These are phyloP conservation scores for Urtica urens DNA, from an alignment of 306 rosid species.

Conservation along the genomic window DNA sequence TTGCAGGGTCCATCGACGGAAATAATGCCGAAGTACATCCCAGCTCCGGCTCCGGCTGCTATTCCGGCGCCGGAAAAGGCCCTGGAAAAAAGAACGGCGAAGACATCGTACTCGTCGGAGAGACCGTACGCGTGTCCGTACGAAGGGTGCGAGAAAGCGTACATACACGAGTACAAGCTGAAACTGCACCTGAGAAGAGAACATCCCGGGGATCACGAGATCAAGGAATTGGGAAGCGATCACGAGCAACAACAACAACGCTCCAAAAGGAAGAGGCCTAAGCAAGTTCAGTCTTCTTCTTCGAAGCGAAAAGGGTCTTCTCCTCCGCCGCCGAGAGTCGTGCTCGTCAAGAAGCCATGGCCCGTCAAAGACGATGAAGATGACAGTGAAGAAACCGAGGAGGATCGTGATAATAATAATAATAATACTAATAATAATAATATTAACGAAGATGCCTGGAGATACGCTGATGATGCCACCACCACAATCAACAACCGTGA, in stretches of 20 bases:
- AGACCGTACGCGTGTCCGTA: conserved; percentile 90
- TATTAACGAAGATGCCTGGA: conserved; percentile 93
- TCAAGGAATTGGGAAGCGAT: conserved; percentile 92
- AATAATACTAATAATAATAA: too few relatives aligned
- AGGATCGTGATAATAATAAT: conserved; percentile 85
- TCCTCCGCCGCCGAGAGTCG: conserved; percentile 35
- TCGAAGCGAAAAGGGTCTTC: conserved; percentile 51
- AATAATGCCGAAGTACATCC: conserved; percentile 41
- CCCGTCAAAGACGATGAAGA: conserved; percentile 68
- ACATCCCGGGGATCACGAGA: conserved; percentile 79
- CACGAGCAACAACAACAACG: conserved; percentile 58
- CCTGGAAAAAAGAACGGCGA: too few relatives aligned
- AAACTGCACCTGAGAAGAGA: conserved; percentile 83
- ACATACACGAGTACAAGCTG: conserved; percentile 92
- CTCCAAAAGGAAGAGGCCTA: conserved; percentile 63
- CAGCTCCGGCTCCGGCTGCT: conserved; percentile 49
- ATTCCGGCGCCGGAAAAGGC: conserved; percentile 45
- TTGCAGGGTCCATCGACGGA: conserved; percentile 51
- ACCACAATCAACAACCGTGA: too few relatives aligned
- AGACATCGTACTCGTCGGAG: too few relatives aligned
- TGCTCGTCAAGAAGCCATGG: conserved; percentile 59
- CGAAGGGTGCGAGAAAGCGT: conserved; percentile 87
- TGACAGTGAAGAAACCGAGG: conserved; percentile 98
- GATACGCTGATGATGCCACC: conserved; percentile 55
- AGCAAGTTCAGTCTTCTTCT: conserved; percentile 50